These are phyloP conservation scores for Chaetomium sp. DNA, from an alignment of 2,329 filamentous ascomycete species.

Conservation along the genomic window DNA sequence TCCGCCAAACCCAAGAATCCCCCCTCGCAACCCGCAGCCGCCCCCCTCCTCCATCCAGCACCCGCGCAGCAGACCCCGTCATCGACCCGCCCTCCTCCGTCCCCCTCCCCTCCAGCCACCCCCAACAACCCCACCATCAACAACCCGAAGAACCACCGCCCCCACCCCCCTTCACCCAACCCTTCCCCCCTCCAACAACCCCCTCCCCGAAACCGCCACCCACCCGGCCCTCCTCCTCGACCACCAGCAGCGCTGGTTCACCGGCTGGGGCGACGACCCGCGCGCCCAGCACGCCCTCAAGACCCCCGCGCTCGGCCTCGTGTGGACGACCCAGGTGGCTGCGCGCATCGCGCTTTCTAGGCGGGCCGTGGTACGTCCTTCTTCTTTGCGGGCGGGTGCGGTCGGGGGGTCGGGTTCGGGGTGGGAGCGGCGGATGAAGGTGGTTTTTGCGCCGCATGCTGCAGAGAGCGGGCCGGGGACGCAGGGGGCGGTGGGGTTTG, in stretches of 20 bases:
- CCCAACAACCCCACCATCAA: not conserved
- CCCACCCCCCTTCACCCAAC: not conserved
- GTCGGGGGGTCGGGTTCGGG: too few species aligned
- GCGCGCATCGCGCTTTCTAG: constrained; percentile 81
- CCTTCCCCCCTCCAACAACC: not conserved
- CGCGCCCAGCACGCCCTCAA: constrained; percentile 56
- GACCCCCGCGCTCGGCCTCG: constrained; percentile 82
- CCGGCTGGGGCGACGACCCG: constrained; percentile 81
- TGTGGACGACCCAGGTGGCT: constrained; percentile 89
- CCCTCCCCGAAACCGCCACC: not conserved
- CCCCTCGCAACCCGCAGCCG: constrained; percentile 53
- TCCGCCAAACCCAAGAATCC: constrained; percentile 46
- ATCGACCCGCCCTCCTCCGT: constrained; percentile 40
- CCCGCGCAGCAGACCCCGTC: constrained; percentile 41
- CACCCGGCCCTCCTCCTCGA: constrained; percentile 68
- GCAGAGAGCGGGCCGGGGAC: constrained; percentile 51
- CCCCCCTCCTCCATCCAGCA: constrained; percentile 45
- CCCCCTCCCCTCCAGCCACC: constrained; percentile 41
- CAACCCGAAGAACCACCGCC: constrained; percentile 18
- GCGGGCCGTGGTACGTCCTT: constrained; percentile 38
- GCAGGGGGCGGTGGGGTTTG: constrained; percentile 66
- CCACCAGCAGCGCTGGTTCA: constrained; percentile 93
- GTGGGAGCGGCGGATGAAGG: constrained; percentile 68
- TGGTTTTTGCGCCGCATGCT: constrained; percentile 85
- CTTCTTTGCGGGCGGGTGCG: constrained; percentile 28